Base-by-base conservation (phyloP, 805 yeast genomes). In the Metschnikowia drakensbergensis region DNA sequence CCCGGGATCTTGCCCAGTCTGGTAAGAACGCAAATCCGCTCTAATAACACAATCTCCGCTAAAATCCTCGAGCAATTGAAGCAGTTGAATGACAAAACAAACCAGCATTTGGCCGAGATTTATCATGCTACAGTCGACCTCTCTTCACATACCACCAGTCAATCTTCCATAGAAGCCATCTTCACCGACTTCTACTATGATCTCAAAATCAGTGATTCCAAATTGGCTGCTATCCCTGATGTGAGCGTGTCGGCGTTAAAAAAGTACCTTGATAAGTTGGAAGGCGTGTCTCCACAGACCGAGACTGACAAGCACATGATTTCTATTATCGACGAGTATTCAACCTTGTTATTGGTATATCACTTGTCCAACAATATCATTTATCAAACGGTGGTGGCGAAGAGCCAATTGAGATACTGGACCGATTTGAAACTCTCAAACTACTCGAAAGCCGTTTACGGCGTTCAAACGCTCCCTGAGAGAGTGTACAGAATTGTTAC, bases 331-430 rank as follows among this genome's bases (percentile, higher is more conserved):
- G 60, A 62, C 50, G 52, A 59, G 17, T 68, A 66, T 45, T 47
- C 59, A 34, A 38, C 54, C 4, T 43, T 68, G 23, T 43, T 65
- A n/a, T 48, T 60, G 2, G 54, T 57, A 46, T 57, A 64, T 28
- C 59, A 64, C 30, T 49, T 68, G 35, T 66, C 76, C 34, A 68
- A 66, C 47, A 48, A 62, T 9, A 52, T 70, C 27, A 67, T 72
- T 32, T 65, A 60, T 49, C 63, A 68, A 47, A 69, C 74, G 0
- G 53, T 72, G 23, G 47, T 58, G 13, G 57, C 65, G 37, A 68
- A 69, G 47, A 58, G 61, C 31, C 66, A 72, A 41, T 51, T 66
- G 51, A 56, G 59, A 4, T 72, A 71, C 52, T 72, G 76, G 76
- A 55, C 59, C 9, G 58, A 55, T 9, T 42, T 72, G 35, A 54